Base-by-base conservation (phyloP, 2,329 filamentous ascomycete genomes). In the Helotiales sp. region DNA sequence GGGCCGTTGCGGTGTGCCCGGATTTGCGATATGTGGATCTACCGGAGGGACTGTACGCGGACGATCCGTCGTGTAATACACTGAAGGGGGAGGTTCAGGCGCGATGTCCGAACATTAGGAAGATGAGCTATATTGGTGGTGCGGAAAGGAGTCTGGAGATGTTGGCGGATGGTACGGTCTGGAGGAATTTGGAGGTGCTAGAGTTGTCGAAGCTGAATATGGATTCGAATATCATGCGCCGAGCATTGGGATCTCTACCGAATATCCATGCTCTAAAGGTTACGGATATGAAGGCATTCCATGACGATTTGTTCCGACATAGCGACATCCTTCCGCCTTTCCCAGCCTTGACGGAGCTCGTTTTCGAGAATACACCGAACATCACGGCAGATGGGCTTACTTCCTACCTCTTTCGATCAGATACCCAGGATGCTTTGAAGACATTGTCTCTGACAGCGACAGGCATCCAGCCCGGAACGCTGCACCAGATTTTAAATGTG, bases 11-110 rank as follows among this genome's bases (percentile, higher is more conserved):
- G 34, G 89, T 93, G 24, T 81, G 93, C 42, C 90, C 91, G 29
- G 92, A 93, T 69, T 78, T 98, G 44, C 88, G 85, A 71, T 97
- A 95, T 72, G 88, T 96, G 64, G 93, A 98, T 73, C 81, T 98
- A 7, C 93, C 93, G 4, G 89, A 95, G 64, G 93, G 91, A 50
- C 84, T 96, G 72, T 97, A 87, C 75, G 85, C 82, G 52, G 93
- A 95, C 68, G 93, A 97, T 61, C 77, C 85, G 3, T 81, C 83
- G 29, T 96, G 89, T 67, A 77, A 87, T 54, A 86, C 89, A 1
- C 77, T 98, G 64, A 87, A 91, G 61, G 84, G 95, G 66, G 93
- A 96, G 73, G 79, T 97, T 24, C 89, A 96, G 75, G 88, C 86
- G 22, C 82, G 90, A 51, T 97, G 93, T 71, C 85, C 88, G 10